phyloP scores from a whole-genome alignment of 371 early-diverging fungal genomes.

The Apophysomyces variabilis region DNA sequence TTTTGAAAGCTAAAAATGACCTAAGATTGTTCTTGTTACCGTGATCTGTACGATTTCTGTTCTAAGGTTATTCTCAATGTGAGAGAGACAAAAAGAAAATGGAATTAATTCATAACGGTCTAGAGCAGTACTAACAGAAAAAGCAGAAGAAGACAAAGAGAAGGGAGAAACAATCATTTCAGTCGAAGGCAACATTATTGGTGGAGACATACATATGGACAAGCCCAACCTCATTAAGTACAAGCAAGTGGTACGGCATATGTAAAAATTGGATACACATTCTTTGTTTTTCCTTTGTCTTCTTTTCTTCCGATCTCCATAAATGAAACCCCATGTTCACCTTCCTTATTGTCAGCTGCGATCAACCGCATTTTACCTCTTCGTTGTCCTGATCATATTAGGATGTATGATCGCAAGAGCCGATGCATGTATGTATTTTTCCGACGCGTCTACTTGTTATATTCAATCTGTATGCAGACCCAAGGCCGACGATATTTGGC shows the following conservation, averaged over 20 bases:
- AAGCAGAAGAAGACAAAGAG: not conserved
- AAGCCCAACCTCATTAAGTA: conserved; percentile 11
- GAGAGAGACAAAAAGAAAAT: not conserved
- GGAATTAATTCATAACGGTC: not conserved
- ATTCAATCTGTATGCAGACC: not conserved
- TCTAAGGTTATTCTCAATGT: too few relatives aligned
- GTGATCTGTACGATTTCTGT: not conserved
- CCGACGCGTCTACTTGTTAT: not conserved
- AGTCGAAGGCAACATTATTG: not conserved
- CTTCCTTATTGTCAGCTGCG: not conserved
- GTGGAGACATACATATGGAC: not conserved
- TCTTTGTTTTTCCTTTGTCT: not conserved
- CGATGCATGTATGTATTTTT: conserved; percentile 2
- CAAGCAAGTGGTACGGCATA: conserved; percentile 15
- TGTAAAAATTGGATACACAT: conserved; percentile 12
- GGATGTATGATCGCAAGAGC: not conserved
- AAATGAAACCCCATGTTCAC: not conserved
- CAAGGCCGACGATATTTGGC: too few relatives aligned
- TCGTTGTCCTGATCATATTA: not conserved
- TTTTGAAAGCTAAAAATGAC: too few relatives aligned
- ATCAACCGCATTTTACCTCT: not conserved
- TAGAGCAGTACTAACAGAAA: not conserved
- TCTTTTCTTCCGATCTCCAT: conserved; percentile 5
- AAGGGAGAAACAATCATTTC: not conserved
- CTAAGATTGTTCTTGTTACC: not conserved